Conservation (phyloP, 2,329 filamentous ascomycete genomes). For the Ceratocystis cacaofunesta region DNA sequence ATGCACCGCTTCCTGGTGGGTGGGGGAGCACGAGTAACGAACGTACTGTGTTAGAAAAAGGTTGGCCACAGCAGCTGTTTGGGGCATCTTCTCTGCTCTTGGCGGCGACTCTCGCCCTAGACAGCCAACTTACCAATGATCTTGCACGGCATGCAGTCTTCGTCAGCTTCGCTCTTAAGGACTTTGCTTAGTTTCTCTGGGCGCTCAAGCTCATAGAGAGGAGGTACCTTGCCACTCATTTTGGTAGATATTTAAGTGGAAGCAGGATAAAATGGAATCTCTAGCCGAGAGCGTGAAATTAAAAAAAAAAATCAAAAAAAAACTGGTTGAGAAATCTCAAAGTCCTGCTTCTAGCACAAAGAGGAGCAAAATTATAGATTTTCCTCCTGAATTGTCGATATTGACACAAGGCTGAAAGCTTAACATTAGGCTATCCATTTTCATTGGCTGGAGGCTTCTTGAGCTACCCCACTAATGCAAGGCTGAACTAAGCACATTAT, state of each 20-base stretch:
- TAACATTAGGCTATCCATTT: background rate
- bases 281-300: background rate
- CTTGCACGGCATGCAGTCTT: constrained; percentile 58
- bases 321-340: background rate
- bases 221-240: constrained; percentile 25
- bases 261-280: background rate
- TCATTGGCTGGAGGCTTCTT: background rate
- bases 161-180: constrained; percentile 39
- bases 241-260: background rate
- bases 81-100: background rate
- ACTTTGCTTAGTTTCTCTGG: constrained; percentile 47
- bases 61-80: background rate
- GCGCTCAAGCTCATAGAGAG: constrained; percentile 39
- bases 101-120: background rate
- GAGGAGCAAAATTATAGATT: background rate
- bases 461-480: background rate
- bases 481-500: background rate
- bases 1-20: constrained; percentile 52
- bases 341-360: background rate
- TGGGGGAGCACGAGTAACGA: background rate
- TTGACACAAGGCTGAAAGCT: background rate
- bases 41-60: constrained; percentile 10
- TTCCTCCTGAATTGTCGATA: background rate
- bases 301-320: background rate
- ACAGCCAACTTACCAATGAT: constrained; percentile 44